Evolutionary conservation across 176 grass and related monocot species (phyloP).

Genomic region (Aegilops sharonensis): DNA sequence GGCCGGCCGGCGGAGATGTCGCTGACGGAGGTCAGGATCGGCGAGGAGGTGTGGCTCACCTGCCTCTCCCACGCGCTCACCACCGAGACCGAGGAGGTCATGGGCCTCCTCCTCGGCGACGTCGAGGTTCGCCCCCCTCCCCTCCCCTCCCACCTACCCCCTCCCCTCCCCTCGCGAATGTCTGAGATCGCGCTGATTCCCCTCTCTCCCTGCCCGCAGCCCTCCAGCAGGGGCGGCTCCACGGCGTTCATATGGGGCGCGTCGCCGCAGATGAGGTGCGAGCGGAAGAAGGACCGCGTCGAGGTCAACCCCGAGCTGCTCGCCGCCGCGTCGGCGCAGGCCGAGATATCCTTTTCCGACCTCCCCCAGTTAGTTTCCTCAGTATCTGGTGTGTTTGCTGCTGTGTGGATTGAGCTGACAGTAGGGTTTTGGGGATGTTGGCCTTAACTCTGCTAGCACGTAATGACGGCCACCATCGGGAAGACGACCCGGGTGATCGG

Average conservation of each 20-base stretch:
- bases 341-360: constrained; percentile 77
- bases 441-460: constrained; percentile 62
- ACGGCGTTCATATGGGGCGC: constrained; percentile 92
- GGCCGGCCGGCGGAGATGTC: constrained; percentile 62
- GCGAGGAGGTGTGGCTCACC: constrained; percentile 96
- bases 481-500: constrained; percentile 92
- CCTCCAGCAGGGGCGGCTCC: constrained; percentile 41
- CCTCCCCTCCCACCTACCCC: background rate
- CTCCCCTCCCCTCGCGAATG: constrained; percentile 10
- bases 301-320: constrained; percentile 97
- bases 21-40: constrained; percentile 70
- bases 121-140: constrained; percentile 29
- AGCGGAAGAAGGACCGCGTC: constrained; percentile 93
- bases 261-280: constrained; percentile 97
- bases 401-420: background rate
- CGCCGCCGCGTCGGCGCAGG: constrained; percentile 75
- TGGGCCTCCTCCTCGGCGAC: constrained; percentile 96
- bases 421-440: constrained; percentile 28
- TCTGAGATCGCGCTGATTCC: constrained; percentile 16
- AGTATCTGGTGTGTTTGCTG: constrained; percentile 15
- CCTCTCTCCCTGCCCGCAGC: constrained; percentile 26
- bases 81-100: constrained; percentile 96
- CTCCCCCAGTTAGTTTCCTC: background rate
- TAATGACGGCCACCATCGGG: constrained; percentile 67
- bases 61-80: constrained; percentile 92